Evolutionary conservation across 805 yeast genomes (phyloP), one percentile per base, ranked within the genome.

Genomic region (Candida montana): DNA sequence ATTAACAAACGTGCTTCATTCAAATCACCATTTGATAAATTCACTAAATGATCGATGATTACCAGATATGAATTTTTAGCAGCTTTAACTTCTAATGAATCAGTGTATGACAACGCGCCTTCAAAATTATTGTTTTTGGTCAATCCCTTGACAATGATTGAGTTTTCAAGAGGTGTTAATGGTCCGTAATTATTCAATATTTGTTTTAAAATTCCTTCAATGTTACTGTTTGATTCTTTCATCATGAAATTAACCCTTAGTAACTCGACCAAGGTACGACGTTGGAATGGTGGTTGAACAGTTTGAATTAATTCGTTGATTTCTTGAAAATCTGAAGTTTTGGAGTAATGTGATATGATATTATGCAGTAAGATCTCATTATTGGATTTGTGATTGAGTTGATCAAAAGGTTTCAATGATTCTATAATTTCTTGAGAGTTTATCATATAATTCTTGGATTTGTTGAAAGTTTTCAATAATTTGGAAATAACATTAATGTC

Each of bases 191-290:
- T 31, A 5, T 40, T 41, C 21, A 53, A 12, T 2, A 48, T 49
- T 39, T 55, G 52, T 8, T 41, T 36, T 37, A 55, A 41, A 8
- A 55, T 40, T 4, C 33, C 44, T 38, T 53, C 52, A 37, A 53
- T 41, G 16, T 50, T 33, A 8, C 12, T 52, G 6, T 31, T n/a
- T 16, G 48, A 44, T 23, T 53, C 55, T 13, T 50, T 44, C 7
- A 50, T 31, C 9, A 31, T 37, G 44, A 55, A 31, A 37, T 55
- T 47, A 19, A 49, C 37, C 27, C 44, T 42, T 6, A 55, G 20
- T 32, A 55, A 23, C 3, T 38, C 45, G 6, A 45, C 41, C 11
- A 55, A 26, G 20, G 49, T 45, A 7, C 39, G 44, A 27, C 50
- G 44, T 7, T 47, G 46, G 3, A 49, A 42, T 3, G 54, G 51